Evolutionary conservation across 148 eudicot genomes (phyloP).

Genomic region (Rhododendron kiyosumense): DNA sequence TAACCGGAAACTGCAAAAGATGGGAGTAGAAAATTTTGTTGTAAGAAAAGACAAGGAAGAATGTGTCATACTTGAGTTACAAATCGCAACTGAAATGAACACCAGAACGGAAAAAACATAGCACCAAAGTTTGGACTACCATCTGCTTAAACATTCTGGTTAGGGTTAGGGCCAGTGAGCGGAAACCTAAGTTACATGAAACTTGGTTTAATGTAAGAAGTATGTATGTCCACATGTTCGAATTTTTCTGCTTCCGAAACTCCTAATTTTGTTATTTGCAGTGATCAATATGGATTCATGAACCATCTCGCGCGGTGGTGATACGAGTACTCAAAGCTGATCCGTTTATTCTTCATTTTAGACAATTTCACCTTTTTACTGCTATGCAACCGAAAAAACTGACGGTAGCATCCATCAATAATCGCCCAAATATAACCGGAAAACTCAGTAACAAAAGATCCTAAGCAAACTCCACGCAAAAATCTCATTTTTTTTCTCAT

Average conservation of each 20-base stretch:
- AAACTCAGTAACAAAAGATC: background rate
- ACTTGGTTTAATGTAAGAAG: background rate
- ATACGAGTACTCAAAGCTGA: background rate
- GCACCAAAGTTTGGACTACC: background rate
- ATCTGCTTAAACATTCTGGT: background rate
- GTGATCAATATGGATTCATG: background rate
- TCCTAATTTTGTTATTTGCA: background rate
- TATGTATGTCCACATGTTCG: background rate
- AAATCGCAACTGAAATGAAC: background rate
- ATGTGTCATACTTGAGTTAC: background rate
- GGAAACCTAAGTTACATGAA: background rate
- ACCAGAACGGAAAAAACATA: background rate
- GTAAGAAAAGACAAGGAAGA: background rate
- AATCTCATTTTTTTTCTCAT: background rate
- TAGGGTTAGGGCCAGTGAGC: background rate
- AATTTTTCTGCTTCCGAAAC: background rate
- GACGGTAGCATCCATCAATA: background rate
- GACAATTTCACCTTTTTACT: background rate
- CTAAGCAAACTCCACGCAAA: background rate
- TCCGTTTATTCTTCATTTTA: background rate
- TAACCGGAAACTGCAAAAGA: constrained; percentile 12
- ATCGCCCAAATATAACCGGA: background rate
- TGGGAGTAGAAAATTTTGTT: background rate
- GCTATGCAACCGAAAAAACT: background rate
- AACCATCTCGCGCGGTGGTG: background rate